These are phyloP conservation scores for Botrytis cinerea DNA, from an alignment of 2,329 filamentous ascomycete species.

Conservation along the genomic window DNA sequence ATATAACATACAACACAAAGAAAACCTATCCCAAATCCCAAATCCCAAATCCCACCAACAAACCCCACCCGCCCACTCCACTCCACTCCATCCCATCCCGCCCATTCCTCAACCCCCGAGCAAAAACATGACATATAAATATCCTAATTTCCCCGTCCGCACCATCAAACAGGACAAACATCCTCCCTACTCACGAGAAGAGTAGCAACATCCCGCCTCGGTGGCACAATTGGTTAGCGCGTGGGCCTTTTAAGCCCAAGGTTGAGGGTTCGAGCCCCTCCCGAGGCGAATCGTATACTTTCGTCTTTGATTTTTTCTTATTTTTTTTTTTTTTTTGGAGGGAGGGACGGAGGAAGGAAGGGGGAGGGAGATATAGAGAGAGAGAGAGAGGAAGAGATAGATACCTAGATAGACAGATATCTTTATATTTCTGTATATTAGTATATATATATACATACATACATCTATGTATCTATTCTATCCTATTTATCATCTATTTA, in stretches of 20 bases:
- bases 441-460: too few relatives aligned
- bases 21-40: neutral
- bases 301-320: neutral
- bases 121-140: neutral
- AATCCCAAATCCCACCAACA: neutral
- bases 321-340: neutral
- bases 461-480: too few relatives aligned
- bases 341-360: too few relatives aligned
- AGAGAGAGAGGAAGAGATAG: too few relatives aligned
- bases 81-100: neutral
- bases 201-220: neutral
- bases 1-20: too few relatives aligned
- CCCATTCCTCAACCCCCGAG: neutral
- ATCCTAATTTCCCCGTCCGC: fast-evolving
- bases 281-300: neutral
- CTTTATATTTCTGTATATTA: too few relatives aligned
- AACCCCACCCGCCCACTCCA: neutral
- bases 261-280: constrained; percentile 23
- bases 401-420: too few relatives aligned
- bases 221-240: constrained; percentile 26
- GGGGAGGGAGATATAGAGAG: too few relatives aligned
- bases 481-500: too few relatives aligned
- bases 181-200: too few relatives aligned
- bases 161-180: constrained; percentile 11
- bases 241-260: constrained; percentile 25